Base-by-base conservation (phyloP, 1,139 yeast genomes). In the Kurtzmaniella quercitrusa region DNA sequence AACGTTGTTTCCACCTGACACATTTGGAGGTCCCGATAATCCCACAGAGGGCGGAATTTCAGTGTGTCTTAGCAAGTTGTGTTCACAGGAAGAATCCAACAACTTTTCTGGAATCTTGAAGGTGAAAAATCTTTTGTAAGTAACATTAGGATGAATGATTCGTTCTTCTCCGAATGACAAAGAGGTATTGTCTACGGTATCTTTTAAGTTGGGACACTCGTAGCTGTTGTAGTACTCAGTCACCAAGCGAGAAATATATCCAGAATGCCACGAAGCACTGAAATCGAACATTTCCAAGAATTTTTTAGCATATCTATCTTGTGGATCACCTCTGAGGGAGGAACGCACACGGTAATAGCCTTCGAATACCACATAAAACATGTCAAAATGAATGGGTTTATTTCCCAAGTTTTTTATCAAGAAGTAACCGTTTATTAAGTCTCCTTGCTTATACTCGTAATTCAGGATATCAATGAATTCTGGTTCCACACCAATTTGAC, bases 281-380 rank as follows among this genome's bases (percentile, higher is more conserved):
- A 70, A 70, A 50, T 72, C 77, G 51, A 66, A 69, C 76, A 72
- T 71, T 47, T 72, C 73, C 48, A 72, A 54, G 44, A 66, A 66
- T 43, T 60, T 63, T 37, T 54, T 56, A 33, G 55, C 42, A 16
- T 48, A 4, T 54, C 48, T 16, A 58, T 62, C n/a, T 42, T 47
- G 31, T 44, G 33, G 5, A 11, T 19, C 27, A 19, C 38, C 38
- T 12, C n/a, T 15, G 7, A 29, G 10, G 48, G 29, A 44, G 10
- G 37, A n/a, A 12, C 51, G 39, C 31, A 63, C 51, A 45, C 51
- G 49, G 34, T 62, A 54, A 31, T 55, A 58, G 1, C 77, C 77
- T 52, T 72, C 76, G 41, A 72, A 68, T 16, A 70, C 55, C 3
- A 71, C 59, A 50, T 69, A 72, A 45, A 71, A 66, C 73, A 70